Conservation (phyloP, 192 early-diverging fungal species). For the Entomortierella lignicola region DNA sequence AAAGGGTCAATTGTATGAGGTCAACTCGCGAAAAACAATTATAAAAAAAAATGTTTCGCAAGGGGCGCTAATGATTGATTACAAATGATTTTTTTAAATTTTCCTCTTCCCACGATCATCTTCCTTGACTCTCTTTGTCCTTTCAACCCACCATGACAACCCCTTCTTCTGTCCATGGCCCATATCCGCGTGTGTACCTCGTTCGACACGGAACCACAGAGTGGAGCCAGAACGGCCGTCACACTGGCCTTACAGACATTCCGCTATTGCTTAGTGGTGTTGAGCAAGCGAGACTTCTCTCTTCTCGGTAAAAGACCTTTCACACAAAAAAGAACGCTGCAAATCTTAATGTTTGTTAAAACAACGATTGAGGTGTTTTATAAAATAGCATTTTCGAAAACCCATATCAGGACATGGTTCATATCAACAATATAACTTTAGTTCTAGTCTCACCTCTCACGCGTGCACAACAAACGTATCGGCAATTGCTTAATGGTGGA, state of each 20-base stretch:
- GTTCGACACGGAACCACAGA: constrained; percentile 62
- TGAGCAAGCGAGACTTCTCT: constrained; percentile 46
- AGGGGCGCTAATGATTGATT: no score
- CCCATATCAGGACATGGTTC: constrained; percentile 54
- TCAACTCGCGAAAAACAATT: no score
- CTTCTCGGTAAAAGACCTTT: constrained; percentile 29
- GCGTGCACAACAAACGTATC: constrained; percentile 56
- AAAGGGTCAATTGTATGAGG: no score
- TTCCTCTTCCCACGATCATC: background rate
- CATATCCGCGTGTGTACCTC: constrained; percentile 55
- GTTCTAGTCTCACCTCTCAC: constrained; percentile 49
- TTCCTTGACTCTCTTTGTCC: background rate
- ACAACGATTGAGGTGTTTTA: no score
- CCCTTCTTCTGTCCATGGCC: constrained; percentile 39
- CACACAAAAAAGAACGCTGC: background rate
- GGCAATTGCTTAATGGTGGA: constrained; percentile 24
- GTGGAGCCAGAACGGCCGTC: constrained; percentile 59
- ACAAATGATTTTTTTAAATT: background rate
- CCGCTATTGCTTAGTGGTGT: constrained; percentile 49
- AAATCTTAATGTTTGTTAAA: no score
- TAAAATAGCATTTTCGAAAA: constrained; percentile 60
- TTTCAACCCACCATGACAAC: constrained; percentile 22
- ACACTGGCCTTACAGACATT: constrained; percentile 56
- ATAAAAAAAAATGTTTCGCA: no score
- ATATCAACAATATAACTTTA: constrained; percentile 52